A percentile compares a stretch with the other conserved stretches of the same genome.
These are phyloP conservation scores for Colletotrichum musicola DNA, from an alignment of 2,329 filamentous ascomycete species.

Conservation along the genomic window DNA sequence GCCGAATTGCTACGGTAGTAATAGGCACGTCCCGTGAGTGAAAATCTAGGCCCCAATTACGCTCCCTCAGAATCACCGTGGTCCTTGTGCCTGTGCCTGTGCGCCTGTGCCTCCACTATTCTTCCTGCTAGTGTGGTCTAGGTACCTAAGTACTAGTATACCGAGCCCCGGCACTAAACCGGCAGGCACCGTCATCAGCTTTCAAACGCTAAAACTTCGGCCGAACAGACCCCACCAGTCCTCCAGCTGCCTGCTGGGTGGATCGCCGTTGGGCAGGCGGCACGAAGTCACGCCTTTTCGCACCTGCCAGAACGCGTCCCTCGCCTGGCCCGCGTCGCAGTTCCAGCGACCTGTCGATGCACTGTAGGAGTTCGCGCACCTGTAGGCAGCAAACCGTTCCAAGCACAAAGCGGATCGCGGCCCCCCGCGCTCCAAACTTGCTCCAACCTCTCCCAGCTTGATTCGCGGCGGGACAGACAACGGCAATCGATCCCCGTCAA, in stretches of 20 bases:
- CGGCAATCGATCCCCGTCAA: neutral
- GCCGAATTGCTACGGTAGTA: too few relatives aligned
- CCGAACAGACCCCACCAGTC: neutral
- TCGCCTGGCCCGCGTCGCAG: neutral
- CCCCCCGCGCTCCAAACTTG: neutral
- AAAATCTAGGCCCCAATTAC: too few relatives aligned
- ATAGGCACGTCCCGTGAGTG: too few relatives aligned
- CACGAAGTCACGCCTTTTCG: conserved; percentile 28
- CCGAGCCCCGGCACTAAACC: neutral
- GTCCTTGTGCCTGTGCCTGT: too few relatives aligned
- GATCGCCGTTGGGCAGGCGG: neutral
- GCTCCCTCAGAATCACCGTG: too few relatives aligned
- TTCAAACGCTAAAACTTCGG: neutral
- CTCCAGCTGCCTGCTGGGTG: too few relatives aligned
- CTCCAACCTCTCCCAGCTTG: neutral
- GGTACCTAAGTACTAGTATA: too few relatives aligned
- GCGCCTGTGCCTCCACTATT: too few relatives aligned
- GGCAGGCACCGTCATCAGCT: neutral
- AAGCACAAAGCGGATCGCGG: conserved; percentile 3
- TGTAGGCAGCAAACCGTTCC: conserved; percentile 6
- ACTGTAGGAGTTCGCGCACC: conserved; percentile 8
- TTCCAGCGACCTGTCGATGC: neutral
- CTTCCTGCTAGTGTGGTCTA: too few relatives aligned
- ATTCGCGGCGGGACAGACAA: neutral
- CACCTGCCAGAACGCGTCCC: neutral